These are phyloP conservation scores for Aplosporella prunicola DNA, from an alignment of 2,329 filamentous ascomycete species.

Conservation along the genomic window DNA sequence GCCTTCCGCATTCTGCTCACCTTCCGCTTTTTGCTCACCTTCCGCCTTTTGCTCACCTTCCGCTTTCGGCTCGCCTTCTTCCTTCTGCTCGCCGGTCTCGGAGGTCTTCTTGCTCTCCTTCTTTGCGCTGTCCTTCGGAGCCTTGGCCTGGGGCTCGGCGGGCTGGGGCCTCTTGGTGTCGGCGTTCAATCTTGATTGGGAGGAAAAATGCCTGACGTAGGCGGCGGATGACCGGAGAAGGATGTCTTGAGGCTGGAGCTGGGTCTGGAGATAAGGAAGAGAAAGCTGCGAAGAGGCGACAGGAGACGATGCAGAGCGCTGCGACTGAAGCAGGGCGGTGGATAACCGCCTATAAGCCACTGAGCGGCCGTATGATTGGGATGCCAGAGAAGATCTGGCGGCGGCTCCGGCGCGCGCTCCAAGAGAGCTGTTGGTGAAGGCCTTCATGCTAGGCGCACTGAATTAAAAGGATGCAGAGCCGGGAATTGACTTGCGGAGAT, in stretches of 20 bases:
- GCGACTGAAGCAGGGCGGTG: constrained; percentile 17
- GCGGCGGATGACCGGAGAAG: constrained; percentile 34
- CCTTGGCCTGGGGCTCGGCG: constrained; percentile 21
- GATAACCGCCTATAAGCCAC: constrained; percentile 41
- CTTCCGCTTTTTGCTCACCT: constrained; percentile 37
- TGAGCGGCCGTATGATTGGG: constrained; percentile 34
- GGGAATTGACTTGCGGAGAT: background rate
- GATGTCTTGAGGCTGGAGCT: constrained; percentile 30
- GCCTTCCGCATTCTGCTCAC: constrained; percentile 37
- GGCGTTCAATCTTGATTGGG: constrained; percentile 24
- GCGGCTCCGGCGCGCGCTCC: constrained; percentile 32
- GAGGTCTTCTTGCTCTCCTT: constrained; percentile 35
- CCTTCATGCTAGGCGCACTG: constrained; percentile 35
- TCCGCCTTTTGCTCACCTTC: constrained; percentile 38
- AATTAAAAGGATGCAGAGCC: background rate
- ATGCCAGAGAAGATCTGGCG: constrained; percentile 23
- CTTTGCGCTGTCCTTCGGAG: constrained; percentile 26
- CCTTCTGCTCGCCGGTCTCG: constrained; percentile 22
- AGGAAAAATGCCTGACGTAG: constrained; percentile 36
- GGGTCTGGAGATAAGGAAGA: constrained; percentile 33
- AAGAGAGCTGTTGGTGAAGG: constrained; percentile 30
- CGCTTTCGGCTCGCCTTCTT: constrained; percentile 15
- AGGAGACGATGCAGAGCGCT: constrained; percentile 18
- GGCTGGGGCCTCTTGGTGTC: constrained; percentile 23
- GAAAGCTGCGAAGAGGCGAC: constrained; percentile 16